Conservation (phyloP, 2,329 filamentous ascomycete species). For the Grosmannia penicillata region DNA sequence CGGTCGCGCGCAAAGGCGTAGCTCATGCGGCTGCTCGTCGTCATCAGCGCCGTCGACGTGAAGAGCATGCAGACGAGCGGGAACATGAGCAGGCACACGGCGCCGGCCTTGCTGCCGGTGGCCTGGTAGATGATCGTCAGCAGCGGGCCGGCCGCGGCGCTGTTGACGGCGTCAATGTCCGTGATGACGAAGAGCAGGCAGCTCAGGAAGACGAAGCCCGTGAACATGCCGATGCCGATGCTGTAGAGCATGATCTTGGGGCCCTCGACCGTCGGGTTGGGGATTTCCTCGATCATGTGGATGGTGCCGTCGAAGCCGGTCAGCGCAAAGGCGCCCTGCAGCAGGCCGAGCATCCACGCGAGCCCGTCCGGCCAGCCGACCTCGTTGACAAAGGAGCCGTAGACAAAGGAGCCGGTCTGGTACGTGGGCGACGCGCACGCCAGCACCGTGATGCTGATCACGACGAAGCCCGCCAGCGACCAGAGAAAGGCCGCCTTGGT, state of each 20-base stretch:
- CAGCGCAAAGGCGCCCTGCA: constrained; percentile 34
- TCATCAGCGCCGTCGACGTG: constrained; percentile 49
- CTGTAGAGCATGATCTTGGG: constrained; percentile 54
- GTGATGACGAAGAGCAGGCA: constrained; percentile 50
- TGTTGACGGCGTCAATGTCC: constrained; percentile 34
- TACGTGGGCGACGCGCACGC: constrained; percentile 51
- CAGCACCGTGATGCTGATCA: constrained; percentile 57
- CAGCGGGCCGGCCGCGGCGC: constrained; percentile 20
- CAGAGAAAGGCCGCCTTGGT: constrained; percentile 58
- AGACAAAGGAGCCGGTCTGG: constrained; percentile 50
- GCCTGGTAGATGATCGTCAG: constrained; percentile 37
- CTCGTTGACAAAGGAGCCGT: constrained; percentile 50
- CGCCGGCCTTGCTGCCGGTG: constrained; percentile 44
- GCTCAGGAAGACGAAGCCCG: constrained; percentile 31
- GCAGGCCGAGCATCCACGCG: constrained; percentile 37
- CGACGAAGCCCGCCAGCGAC: constrained; percentile 52
- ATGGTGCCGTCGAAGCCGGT: constrained; percentile 39
- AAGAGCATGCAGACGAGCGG: constrained; percentile 50
- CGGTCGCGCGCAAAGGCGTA: constrained; percentile 55
- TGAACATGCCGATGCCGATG: constrained; percentile 47
- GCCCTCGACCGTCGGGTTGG: constrained; percentile 40
- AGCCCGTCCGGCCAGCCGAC: constrained; percentile 57
- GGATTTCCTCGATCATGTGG: constrained; percentile 44
- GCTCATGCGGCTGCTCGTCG: constrained; percentile 39
- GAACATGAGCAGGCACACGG: constrained; percentile 52